A percentile compares a stretch with the other conserved stretches of the same genome.
Evolutionary conservation across 495 filamentous ascomycete genomes (phyloP).

Genomic region (Ramalina intermedia): DNA sequence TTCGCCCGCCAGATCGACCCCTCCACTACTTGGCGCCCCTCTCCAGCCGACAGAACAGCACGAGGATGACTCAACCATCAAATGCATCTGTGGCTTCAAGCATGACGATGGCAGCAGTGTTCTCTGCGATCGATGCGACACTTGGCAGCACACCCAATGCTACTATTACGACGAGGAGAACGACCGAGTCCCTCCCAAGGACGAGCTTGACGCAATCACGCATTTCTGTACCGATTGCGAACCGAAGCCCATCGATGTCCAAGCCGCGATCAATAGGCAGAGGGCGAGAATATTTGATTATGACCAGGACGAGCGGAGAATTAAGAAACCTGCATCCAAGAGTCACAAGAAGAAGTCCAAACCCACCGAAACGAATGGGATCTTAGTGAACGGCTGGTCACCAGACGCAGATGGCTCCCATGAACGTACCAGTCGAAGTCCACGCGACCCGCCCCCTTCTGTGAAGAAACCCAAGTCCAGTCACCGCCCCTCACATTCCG

Average conservation of each 20-base stretch:
- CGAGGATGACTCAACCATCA: conserved; percentile 90
- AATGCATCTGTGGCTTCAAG: conserved; percentile 83
- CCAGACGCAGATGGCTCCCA: conserved; percentile 24
- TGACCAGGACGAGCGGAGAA: conserved; percentile 43
- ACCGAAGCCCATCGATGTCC: conserved; percentile 54
- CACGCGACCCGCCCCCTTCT: conserved; percentile 41
- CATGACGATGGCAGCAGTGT: conserved; percentile 98
- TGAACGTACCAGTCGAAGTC: conserved; percentile 35
- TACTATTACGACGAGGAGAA: conserved; percentile 52
- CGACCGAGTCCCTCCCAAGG: conserved; percentile 43
- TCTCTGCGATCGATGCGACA: conserved; percentile 86
- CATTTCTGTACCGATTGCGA: conserved; percentile 83
- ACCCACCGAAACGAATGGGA: conserved; percentile 18
- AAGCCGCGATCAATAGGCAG: conserved; percentile 56
- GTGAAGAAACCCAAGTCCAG: conserved; percentile 62
- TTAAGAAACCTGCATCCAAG: conserved; percentile 55
- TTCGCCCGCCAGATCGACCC: conserved; percentile 36
- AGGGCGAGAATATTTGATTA: conserved; percentile 43
- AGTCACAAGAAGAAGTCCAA: conserved; percentile 62
- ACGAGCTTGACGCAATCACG: conserved; percentile 41
- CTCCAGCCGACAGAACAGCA: conserved; percentile 38
- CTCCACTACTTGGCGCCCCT: conserved; percentile 10
- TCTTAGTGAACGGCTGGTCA: conserved; percentile 30
- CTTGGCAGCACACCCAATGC: conserved; percentile 96
- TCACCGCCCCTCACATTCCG: conserved; percentile 58